A percentile compares a stretch with the other conserved stretches of the same genome.
Evolutionary conservation across 169 alveolate genomes (phyloP).

Genomic region (Amoebophrya sp.): DNA sequence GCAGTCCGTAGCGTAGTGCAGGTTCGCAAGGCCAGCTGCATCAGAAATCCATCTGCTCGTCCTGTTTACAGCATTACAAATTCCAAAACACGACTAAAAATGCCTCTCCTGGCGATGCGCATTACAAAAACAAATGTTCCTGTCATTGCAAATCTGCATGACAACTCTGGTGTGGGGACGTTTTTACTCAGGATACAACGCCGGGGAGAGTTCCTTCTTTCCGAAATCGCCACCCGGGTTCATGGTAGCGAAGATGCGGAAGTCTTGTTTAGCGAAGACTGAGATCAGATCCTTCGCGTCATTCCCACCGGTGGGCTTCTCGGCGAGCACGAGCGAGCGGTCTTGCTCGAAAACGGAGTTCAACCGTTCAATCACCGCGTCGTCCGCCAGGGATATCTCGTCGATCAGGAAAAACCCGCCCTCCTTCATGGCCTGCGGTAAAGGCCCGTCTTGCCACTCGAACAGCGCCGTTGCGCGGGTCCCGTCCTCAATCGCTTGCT

Average conservation of each 20-base stretch:
- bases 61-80: too few relatives aligned
- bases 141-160: too few relatives aligned
- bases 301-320: conserved; percentile 54
- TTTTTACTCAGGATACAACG: too few relatives aligned
- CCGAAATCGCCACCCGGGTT: conserved; percentile 99
- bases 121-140: too few relatives aligned
- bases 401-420: conserved; percentile 93
- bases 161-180: too few relatives aligned
- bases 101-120: too few relatives aligned
- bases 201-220: conserved; percentile 97
- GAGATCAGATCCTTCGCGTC: background rate
- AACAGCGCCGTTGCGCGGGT: conserved; percentile 69
- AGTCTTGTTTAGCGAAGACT: conserved; percentile 70
- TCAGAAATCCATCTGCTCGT: too few relatives aligned
- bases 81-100: too few relatives aligned
- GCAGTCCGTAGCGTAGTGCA: too few relatives aligned
- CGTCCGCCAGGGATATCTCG: conserved; percentile 95
- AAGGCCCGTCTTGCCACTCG: conserved; percentile 98
- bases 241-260: conserved; percentile 97
- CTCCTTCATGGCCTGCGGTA: conserved; percentile 84
- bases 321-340: conserved; percentile 55
- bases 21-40: too few relatives aligned
- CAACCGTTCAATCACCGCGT: conserved; percentile 96
- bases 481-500: background rate
- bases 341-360: conserved; percentile 94